phyloP scores from a whole-genome alignment of 1,139 yeast genomes.

The Taiozyma onychis region DNA sequence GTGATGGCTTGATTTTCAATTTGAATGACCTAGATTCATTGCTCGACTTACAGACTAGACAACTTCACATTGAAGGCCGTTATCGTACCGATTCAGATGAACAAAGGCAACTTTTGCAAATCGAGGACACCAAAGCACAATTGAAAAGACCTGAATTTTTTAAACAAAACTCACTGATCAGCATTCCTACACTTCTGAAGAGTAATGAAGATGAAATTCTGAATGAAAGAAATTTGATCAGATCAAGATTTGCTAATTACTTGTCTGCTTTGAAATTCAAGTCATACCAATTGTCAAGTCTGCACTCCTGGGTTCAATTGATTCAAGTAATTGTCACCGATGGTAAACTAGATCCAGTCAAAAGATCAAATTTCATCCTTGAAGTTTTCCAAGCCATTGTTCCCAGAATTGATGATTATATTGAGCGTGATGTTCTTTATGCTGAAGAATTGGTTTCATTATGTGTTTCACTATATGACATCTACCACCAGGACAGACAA shows the following conservation, averaged over 20 bases:
- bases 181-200: conserved; percentile 10
- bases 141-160: conserved; percentile 26
- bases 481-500: conserved; percentile 44
- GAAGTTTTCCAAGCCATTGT: conserved; percentile 71
- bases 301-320: conserved; percentile 80
- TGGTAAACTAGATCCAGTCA: conserved; percentile 35
- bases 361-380: conserved; percentile 56
- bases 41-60: conserved; percentile 24
- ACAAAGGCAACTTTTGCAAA: conserved; percentile 10
- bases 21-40: conserved; percentile 27
- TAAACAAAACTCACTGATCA: conserved; percentile 23
- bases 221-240: conserved; percentile 19
- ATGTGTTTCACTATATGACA: conserved; percentile 64
- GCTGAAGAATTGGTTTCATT: conserved; percentile 76
- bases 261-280: conserved; percentile 42
- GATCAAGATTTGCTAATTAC: conserved; percentile 37
- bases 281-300: conserved; percentile 49
- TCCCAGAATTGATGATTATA: conserved; percentile 72
- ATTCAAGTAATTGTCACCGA: conserved; percentile 70
- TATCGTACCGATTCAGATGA: conserved; percentile 16
- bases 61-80: conserved; percentile 16
- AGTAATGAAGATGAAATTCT: conserved; percentile 21
- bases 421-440: conserved; percentile 58
- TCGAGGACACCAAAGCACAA: conserved; percentile 24
- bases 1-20: conserved; percentile 27